Percentiles rank a stretch among this genome's conserved stretches.
phyloP scores from a whole-genome alignment of 768 basidiomycete species.

The Daedalea quercina region DNA sequence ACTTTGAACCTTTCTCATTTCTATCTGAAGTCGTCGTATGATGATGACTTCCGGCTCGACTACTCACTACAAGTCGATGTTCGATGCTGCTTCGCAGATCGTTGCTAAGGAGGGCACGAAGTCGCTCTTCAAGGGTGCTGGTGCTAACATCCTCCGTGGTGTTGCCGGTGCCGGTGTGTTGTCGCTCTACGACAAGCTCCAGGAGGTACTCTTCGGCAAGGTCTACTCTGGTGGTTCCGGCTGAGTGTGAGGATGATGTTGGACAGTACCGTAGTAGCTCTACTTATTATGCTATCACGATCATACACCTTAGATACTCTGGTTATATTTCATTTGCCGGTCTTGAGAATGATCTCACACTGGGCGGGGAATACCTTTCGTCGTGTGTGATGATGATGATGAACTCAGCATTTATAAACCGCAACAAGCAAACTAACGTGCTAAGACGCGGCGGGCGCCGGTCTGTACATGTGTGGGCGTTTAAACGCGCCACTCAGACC shows the following conservation, averaged over 20 bases:
- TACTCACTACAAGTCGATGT: slow-evolving; percentile 99
- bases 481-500: no score
- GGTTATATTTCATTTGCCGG: slow-evolving; percentile 23
- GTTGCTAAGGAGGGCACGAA: slow-evolving; percentile 90
- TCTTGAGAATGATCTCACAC: slow-evolving; percentile 7
- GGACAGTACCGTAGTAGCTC: slow-evolving; percentile 22
- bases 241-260: slow-evolving; percentile 24
- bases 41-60: slow-evolving; percentile 99
- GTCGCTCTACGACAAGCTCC: slow-evolving; percentile 98
- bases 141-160: slow-evolving; percentile 90
- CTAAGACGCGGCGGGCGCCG: no score
- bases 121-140: slow-evolving; percentile 99
- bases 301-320: slow-evolving; percentile 26
- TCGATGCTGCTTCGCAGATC: slow-evolving; percentile 94
- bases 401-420: no score
- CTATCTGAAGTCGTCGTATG: slow-evolving; percentile 86
- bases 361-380: neutral
- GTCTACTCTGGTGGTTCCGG: slow-evolving; percentile 90
- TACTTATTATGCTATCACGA: slow-evolving; percentile 23
- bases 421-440: no score
- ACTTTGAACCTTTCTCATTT: slow-evolving; percentile 13
- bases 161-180: slow-evolving; percentile 99
- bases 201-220: slow-evolving; percentile 95
- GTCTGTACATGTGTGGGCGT: no score
- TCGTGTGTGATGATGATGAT: no score